Base-by-base conservation (phyloP, 768 basidiomycete genomes). In the Pleurotus sapidus region DNA sequence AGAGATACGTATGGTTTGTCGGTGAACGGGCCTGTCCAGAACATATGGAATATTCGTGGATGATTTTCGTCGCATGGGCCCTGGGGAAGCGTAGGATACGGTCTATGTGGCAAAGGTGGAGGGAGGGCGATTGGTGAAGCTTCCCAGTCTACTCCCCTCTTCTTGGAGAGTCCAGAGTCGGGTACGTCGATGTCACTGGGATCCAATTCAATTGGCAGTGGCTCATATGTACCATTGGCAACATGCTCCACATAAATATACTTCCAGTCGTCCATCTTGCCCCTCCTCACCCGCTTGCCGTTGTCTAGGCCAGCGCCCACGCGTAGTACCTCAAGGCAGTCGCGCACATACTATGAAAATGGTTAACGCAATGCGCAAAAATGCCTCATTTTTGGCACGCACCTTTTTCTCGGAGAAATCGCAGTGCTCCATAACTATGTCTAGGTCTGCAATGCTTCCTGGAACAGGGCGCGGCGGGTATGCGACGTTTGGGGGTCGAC, bases 21-120 rank as follows among this genome's bases (percentile, higher is more conserved):
- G 7, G 95, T 97, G 77, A 99, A 98, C 1, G 93, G 88, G 0
- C 97, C 96, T 1, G 95, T 92, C 96, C 97, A 98, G 77, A 97
- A 99, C 88, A 98, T 97, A 72, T 99, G 97, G 78, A 96, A 98
- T 30, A 98, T 73, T 37, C 91, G 84, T 5, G 94, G 89, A 64
- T 89, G 85, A 62, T 92, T 88, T 0, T 87, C 81, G 65, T 97
- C 93, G 71, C 97, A 99, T 1, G 86, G 78, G 30, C 30, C 30
- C 1, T 74, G 68, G 2, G 81, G 69, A 40, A 84, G 78, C 55
- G 81, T 79, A 18, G 84, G 78, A 61, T 83, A 81, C 0, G 87
- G 80, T 40, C 74, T 73, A 64, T 90, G 84, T 30, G 75, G 70
- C 12, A 80, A 68, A 4, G 84, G 77, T 5, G 77, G 68, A 37